Evolutionary conservation across 768 basidiomycete species (phyloP).

Genomic region (Mycena capillaripes): DNA sequence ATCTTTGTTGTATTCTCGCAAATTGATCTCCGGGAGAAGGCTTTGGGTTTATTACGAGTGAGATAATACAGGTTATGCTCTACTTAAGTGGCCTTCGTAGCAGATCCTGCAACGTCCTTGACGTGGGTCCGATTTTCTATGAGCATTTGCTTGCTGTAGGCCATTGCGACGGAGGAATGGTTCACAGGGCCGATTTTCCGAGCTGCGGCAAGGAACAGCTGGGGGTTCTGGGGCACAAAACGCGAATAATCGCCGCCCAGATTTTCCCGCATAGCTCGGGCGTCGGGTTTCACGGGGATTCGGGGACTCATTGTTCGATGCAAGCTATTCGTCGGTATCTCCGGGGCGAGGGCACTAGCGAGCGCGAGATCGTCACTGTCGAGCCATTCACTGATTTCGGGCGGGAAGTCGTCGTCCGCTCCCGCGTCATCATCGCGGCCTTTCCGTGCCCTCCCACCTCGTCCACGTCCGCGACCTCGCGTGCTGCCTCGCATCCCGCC

Average conservation of each 20-base stretch:
- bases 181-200: slow-evolving; percentile 56
- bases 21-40: slow-evolving; percentile 1
- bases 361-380: slow-evolving; percentile 31
- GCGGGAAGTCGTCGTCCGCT: neutral
- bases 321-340: slow-evolving; percentile 4
- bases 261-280: slow-evolving; percentile 49
- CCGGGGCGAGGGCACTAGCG: slow-evolving; percentile 40
- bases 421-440: neutral
- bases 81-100: neutral
- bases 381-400: slow-evolving; percentile 28
- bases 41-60: slow-evolving; percentile 1
- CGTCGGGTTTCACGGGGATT: slow-evolving; percentile 28
- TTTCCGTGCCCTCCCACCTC: neutral
- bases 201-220: slow-evolving; percentile 45
- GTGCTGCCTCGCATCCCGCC: neutral
- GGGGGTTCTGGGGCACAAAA: slow-evolving; percentile 50
- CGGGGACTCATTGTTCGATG: slow-evolving; percentile 16
- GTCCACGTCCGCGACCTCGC: slow-evolving; percentile 11
- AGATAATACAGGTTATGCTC: neutral
- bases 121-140: slow-evolving; percentile 55
- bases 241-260: slow-evolving; percentile 66
- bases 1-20: slow-evolving; percentile 28
- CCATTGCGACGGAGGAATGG: slow-evolving; percentile 59
- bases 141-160: slow-evolving; percentile 57
- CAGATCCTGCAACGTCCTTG: slow-evolving; percentile 51